Evolutionary conservation across 768 basidiomycete genomes (phyloP).

Genomic region (Boletus edulis): DNA sequence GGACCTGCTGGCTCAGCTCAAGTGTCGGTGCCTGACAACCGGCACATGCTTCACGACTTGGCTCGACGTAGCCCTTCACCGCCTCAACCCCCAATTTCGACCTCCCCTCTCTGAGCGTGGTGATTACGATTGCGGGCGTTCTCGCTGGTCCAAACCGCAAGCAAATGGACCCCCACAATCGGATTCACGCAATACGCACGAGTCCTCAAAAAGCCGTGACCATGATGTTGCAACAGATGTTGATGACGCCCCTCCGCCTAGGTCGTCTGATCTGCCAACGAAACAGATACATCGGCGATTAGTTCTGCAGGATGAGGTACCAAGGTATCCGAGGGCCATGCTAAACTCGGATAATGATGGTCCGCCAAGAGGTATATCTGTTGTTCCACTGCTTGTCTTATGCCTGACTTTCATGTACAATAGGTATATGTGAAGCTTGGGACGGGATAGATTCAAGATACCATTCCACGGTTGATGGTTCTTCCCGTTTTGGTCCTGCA

Average conservation of each 20-base stretch:
- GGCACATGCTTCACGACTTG: constrained; percentile 4
- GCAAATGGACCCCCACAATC: constrained; percentile 7
- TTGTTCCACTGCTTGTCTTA: not conserved
- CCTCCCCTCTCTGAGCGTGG: constrained; percentile 6
- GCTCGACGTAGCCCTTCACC: constrained; percentile 14
- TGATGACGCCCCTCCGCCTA: constrained; percentile 25
- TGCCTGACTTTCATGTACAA: not conserved
- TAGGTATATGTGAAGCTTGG: constrained; percentile 20
- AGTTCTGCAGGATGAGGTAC: constrained; percentile 24
- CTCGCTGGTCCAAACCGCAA: constrained; percentile 14
- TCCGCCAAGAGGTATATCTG: constrained; percentile 10
- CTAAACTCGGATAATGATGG: constrained; percentile 23
- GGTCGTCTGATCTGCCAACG: constrained; percentile 14
- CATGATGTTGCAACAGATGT: constrained; percentile 25
- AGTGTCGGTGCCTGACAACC: constrained; percentile 8
- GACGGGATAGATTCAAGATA: constrained; percentile 18
- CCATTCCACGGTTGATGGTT: constrained; percentile 13
- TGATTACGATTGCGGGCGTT: constrained; percentile 15
- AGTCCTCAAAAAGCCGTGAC: constrained; percentile 21
- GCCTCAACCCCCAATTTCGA: constrained; percentile 4
- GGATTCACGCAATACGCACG: constrained; percentile 17
- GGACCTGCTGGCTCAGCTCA: not conserved
- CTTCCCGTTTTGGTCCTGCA: constrained; percentile 13
- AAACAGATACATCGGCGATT: constrained; percentile 19
- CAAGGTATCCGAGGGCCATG: constrained; percentile 40